A percentile compares a stretch with the other conserved stretches of the same genome.
These are phyloP conservation scores for Malassezia sympodialis DNA, from an alignment of 1,284 basidiomycete genomes.

Conservation along the genomic window DNA sequence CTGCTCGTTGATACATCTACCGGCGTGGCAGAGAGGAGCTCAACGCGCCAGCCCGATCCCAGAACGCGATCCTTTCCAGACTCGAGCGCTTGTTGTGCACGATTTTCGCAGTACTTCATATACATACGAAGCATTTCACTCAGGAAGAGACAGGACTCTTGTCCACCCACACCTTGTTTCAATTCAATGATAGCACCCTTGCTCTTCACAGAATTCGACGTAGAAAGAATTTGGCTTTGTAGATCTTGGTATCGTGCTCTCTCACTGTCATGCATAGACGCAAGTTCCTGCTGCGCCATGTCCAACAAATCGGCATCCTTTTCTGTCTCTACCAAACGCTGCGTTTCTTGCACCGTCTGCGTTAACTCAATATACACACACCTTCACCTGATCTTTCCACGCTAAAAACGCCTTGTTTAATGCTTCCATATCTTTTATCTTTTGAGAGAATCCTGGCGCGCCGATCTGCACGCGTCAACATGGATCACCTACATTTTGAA, in stretches of 20 bases:
- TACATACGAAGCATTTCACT: constrained; percentile 77
- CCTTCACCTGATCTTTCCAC: constrained; percentile 47
- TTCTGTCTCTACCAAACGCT: constrained; percentile 21
- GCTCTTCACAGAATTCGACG: constrained; percentile 57
- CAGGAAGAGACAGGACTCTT: constrained; percentile 74
- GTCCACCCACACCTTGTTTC: constrained; percentile 84
- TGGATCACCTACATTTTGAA: not conserved
- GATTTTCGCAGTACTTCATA: constrained; percentile 51
- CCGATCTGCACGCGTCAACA: not conserved
- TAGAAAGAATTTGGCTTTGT: constrained; percentile 62
- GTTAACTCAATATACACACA: constrained; percentile 31
- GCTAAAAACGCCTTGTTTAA: constrained; percentile 54
- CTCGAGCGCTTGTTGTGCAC: constrained; percentile 18
- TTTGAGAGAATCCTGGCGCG: constrained; percentile 4
- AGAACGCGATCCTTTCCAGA: not conserved
- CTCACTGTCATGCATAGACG: constrained; percentile 54
- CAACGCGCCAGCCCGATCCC: constrained; percentile 50
- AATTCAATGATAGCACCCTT: constrained; percentile 72
- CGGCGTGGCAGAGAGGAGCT: constrained; percentile 31
- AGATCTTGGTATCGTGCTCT: constrained; percentile 55
- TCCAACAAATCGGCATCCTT: constrained; percentile 63
- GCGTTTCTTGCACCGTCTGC: constrained; percentile 49
- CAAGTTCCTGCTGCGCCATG: constrained; percentile 65
- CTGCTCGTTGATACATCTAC: constrained; percentile 29
- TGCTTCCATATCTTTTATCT: constrained; percentile 55